Evolutionary conservation across 148 eudicot genomes (phyloP).

Genomic region (Pouteria glomerata): DNA sequence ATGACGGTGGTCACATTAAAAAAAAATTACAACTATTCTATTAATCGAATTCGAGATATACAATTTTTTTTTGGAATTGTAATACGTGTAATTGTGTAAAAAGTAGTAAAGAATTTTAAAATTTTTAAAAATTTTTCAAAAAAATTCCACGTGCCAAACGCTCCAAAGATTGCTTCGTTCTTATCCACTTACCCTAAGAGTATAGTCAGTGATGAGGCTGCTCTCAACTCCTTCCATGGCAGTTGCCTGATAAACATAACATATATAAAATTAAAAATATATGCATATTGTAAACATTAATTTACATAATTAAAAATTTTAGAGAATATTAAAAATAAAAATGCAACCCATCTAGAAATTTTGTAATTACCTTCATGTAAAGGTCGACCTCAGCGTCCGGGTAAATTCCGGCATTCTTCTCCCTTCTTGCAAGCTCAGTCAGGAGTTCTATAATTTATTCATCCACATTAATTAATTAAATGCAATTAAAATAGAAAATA

Average conservation of each 20-base stretch:
- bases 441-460: conserved; percentile 47
- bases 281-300: not conserved
- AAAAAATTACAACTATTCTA: too few relatives aligned
- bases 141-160: too few relatives aligned
- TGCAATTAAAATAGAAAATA: not conserved
- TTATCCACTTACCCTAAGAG: conserved; percentile 55
- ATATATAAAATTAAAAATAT: not conserved
- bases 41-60: too few relatives aligned
- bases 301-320: not conserved
- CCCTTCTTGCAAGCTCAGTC: conserved; percentile 72
- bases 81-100: too few relatives aligned
- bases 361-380: conserved; percentile 77
- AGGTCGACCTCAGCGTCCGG: conserved; percentile 97
- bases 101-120: too few relatives aligned
- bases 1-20: too few relatives aligned
- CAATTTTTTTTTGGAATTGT: too few relatives aligned
- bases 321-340: not conserved
- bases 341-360: not conserved
- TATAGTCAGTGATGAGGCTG: conserved; percentile 83
- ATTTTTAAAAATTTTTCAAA: too few relatives aligned
- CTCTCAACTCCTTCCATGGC: conserved; percentile 89
- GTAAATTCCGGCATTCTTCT: conserved; percentile 61
- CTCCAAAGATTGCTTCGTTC: too few relatives aligned
- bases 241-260: conserved; percentile 53
- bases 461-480: not conserved